These are phyloP conservation scores for Selenicereus undatus DNA, from an alignment of 148 eudicot genomes.

Conservation along the genomic window DNA sequence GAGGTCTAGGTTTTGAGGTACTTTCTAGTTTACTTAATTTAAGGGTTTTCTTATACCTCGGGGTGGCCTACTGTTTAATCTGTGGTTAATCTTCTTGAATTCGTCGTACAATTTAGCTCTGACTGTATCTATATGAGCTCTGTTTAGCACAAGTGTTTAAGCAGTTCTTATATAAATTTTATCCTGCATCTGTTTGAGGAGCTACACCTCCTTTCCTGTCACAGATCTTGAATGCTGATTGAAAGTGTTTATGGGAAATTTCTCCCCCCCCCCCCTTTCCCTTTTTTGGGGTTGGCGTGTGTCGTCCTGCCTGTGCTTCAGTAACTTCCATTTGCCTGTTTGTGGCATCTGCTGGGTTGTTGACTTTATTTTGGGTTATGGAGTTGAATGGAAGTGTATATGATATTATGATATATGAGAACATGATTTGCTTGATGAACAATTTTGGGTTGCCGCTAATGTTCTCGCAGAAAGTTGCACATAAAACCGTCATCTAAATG, in stretches of 20 bases:
- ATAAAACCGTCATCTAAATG: neutral
- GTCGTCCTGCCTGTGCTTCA: neutral
- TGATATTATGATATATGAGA: neutral
- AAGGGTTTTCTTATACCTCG: neutral
- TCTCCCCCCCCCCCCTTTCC: no score
- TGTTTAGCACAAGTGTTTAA: neutral
- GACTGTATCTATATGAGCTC: neutral
- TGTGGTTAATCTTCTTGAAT: neutral
- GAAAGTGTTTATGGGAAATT: no score
- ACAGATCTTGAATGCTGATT: no score
- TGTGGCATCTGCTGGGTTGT: no score
- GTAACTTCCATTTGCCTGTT: neutral
- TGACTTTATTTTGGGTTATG: neutral
- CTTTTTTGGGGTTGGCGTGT: neutral
- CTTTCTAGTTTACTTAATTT: neutral
- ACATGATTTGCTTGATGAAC: neutral
- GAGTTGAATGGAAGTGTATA: neutral
- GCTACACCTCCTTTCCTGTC: no score
- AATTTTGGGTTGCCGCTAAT: neutral
- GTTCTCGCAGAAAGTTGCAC: neutral
- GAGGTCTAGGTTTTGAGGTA: conserved; percentile 89
- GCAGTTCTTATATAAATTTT: neutral
- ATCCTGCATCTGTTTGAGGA: no score
- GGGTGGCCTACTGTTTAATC: neutral
- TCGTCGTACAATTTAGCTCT: neutral